Evolutionary conservation across 2,329 filamentous ascomycete genomes (phyloP), one percentile per base, ranked within the genome.

Genomic region (Xylaria sp.): DNA sequence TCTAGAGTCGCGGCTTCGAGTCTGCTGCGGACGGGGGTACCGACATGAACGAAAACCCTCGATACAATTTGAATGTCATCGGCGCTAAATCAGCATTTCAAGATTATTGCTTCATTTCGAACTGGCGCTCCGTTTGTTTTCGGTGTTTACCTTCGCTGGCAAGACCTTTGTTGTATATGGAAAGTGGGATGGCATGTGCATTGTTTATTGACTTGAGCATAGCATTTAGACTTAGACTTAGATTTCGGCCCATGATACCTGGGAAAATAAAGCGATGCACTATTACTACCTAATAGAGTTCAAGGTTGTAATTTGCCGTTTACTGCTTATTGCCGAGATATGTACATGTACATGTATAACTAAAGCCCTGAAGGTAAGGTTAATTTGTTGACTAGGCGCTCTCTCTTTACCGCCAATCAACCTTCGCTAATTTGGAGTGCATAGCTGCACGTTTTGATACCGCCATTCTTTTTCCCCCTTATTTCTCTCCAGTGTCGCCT

Each of bases 351-450:
- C n/a, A n/a, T n/a, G n/a, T n/a, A n/a, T n/a, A n/a, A n/a, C n/a
- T n/a, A n/a, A n/a, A n/a, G n/a, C n/a, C n/a, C n/a, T n/a, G n/a
- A n/a, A n/a, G n/a, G n/a, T n/a, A n/a, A n/a, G n/a, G n/a, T n/a
- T 30, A 30, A 30, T 30, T 30, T 30, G 28, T 30, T 30, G 28
- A 30, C 28, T 6, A 30, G 28, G 28, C 28, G 13, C n/a, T n/a
- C 20, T 48, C 45, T 15, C 12, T 25, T 48, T 60, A n/a, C 18
- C n/a, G 43, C 57, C 57, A 60, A 60, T 45, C n/a, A 48, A 48
- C 45, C 36, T 20, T 30, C n/a, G 10, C 46, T 15, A 41, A 41
- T 39, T 60, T 52, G 15, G 28, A 20, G 25, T 30, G n/a, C 46
- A n/a, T n/a, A 46, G 45, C 23, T 52, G 48, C 28, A 32, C 8